These are phyloP conservation scores for Taiwanofungus camphoratus DNA, from an alignment of 1,284 basidiomycete genomes.

Conservation along the genomic window DNA sequence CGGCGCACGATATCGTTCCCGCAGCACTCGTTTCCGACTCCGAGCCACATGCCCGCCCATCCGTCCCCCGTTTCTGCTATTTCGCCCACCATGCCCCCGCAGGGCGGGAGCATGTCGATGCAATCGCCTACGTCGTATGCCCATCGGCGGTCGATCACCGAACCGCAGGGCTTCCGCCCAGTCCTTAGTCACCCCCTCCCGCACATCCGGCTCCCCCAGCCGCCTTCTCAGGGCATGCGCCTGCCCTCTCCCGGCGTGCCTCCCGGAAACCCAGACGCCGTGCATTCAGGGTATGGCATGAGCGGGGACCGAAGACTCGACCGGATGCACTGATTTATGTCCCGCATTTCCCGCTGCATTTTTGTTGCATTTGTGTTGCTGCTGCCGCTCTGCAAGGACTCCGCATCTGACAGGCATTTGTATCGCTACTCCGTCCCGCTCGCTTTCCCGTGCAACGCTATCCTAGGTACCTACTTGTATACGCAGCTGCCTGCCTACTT, in stretches of 20 bases:
- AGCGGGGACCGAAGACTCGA: conserved; percentile 8
- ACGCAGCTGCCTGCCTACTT: conserved; percentile 6
- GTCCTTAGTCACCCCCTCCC: conserved; percentile 8
- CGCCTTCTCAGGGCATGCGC: conserved; percentile 5
- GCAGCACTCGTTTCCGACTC: conserved; percentile 34
- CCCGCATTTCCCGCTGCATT: conserved; percentile 8
- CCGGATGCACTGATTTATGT: conserved; percentile 8
- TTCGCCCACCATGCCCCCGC: conserved; percentile 22
- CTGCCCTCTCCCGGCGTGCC: conserved; percentile 6
- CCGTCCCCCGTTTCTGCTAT: conserved; percentile 24
- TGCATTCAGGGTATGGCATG: conserved; percentile 6
- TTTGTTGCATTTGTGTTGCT: conserved; percentile 12
- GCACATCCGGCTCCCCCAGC: conserved; percentile 10
- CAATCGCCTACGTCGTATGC: conserved; percentile 26
- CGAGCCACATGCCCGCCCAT: conserved; percentile 21
- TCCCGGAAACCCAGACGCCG: not conserved
- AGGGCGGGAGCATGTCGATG: conserved; percentile 18
- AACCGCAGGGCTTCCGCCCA: conserved; percentile 42
- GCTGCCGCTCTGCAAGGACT: conserved; percentile 13
- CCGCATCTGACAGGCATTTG: conserved; percentile 15
- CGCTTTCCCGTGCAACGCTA: conserved; percentile 16
- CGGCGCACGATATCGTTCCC: conserved; percentile 39
- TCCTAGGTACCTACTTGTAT: conserved; percentile 7
- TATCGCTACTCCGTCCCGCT: conserved; percentile 17
- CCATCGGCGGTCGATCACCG: conserved; percentile 44